phyloP scores from a whole-genome alignment of 257 asterid genomes.

The Plantago elongata region DNA sequence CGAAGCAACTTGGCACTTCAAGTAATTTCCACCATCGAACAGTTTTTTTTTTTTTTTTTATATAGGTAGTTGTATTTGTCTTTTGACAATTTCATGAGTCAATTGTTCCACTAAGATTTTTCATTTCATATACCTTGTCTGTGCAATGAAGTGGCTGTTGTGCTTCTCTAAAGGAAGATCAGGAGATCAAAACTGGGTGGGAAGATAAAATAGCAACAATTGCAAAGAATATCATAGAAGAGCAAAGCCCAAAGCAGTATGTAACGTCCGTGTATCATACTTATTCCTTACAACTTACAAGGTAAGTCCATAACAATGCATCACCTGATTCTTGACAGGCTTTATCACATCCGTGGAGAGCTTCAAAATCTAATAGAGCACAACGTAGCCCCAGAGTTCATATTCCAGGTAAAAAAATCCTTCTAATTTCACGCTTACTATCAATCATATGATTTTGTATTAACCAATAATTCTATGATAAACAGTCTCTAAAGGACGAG shows the following conservation, averaged over 20 bases:
- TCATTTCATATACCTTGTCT: constrained; percentile 15
- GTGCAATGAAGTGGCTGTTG: constrained; percentile 34
- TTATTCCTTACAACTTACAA: constrained; percentile 1
- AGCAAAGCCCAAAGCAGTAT: constrained; percentile 88
- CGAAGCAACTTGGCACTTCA: constrained; percentile 73
- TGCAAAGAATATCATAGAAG: constrained; percentile 61
- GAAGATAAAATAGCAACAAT: constrained; percentile 70
- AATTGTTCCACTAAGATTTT: constrained; percentile 9
- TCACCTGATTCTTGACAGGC: constrained; percentile 36
- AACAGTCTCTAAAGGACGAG: constrained; percentile 61
- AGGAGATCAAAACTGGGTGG: constrained; percentile 74
- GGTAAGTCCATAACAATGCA: constrained; percentile 15
- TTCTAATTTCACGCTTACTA: constrained; percentile 4
- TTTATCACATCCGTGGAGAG: constrained; percentile 63
- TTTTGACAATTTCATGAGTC: constrained; percentile 5
- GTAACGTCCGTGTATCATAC: constrained; percentile 26
- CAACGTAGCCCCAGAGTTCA: constrained; percentile 69
- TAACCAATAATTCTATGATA: constrained; percentile 12
- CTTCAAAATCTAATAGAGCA: constrained; percentile 79
- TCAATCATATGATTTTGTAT: constrained; percentile 16
- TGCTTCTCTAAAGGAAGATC: constrained; percentile 47
- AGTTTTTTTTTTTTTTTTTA: constrained; percentile 6
- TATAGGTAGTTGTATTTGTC: constrained; percentile 8
- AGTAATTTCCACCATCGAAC: constrained; percentile 33
- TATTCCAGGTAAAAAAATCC: constrained; percentile 56